Base-by-base conservation (phyloP, 2,329 filamentous ascomycete species). In the Cladosporium austrohemisphaericum region DNA sequence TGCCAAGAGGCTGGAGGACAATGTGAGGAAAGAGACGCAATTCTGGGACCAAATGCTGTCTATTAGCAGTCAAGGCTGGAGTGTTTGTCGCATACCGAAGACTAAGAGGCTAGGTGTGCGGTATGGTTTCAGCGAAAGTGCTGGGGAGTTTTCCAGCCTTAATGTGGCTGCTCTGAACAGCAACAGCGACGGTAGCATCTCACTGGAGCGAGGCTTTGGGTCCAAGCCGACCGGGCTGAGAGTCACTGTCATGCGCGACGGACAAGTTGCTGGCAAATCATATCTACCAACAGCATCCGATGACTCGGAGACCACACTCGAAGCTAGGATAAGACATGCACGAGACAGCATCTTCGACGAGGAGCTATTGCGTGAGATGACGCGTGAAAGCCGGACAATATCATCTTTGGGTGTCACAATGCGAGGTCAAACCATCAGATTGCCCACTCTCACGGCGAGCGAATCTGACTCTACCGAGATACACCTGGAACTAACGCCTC, bases 331-430 rank as follows among this genome's bases (percentile, higher is more conserved):
- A 25, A 79, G 84, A 14, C 80, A 87, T 58, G 86, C 88, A 2
- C 78, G 88, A 50, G 86, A 93, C 65, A 88, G 86, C 41, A 76
- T 92, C 16, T 90, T 88, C 59, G 83, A 87, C 22, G 84, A 91
- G 62, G 93, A 98, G 64, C 72, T 98, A 1, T 96, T 90, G 78
- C 84, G 95, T 58, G 93, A 98, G 68, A 75, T 97, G 52, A 84
- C 85, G 45, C 79, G 88, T 14, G 93, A 98, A 68, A 83, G 86
- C 0, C 84, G 90, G 13, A 77, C 77, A 0, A 73, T 95, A 18
- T 76, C 84, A 3, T 81, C 83, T 9, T 83, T 87, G 52, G 81
- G 84, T 8, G 84, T 96, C 10, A 78, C 77, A 20, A 78, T 83
- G 11, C 76, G 80, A 28, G 81, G 70, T 10, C 65, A 67, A 2